Base-by-base conservation (phyloP, 148 eudicot genomes). In the Chenopodium quinoa region DNA sequence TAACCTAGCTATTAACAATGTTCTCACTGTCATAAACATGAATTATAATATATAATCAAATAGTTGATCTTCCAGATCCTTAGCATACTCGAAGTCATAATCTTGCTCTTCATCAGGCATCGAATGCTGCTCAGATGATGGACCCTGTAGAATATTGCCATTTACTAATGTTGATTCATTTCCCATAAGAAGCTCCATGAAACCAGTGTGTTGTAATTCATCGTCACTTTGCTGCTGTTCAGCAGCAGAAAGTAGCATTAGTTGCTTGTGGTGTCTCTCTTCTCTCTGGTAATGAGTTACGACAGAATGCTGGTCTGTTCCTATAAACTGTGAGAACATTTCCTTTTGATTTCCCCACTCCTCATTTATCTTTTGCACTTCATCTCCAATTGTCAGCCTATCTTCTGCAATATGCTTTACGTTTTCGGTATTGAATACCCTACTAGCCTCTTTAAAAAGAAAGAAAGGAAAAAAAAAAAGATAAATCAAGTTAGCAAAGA, bases 301-400 rank as follows among this genome's bases (percentile, higher is more conserved):
- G 46, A 12, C 71, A 58, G 83, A 67, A 32, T 9, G 78, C n/a
- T 62, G 81, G 72, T 67, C 71, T 46, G 81, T 37, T 75, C 86
- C 84, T 34, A 90, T 89, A 56, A 89, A 86, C 69, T 88, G 79
- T 75, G 89, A 86, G 73, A 91, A 87, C 76, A 48, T 4, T 78
- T 89, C 93, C 86, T 90, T 91, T 83, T 88, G 89, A 76, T 27
- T 46, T 48, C 80, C 82, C 98, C 98, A 94, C 31, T 90, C 91
- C 73, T 83, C 83, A 75, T 81, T 83, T 71, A 88, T 90, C 75
- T 88, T 86, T 72, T 79, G 90, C 52, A 94, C 84, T 68, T 82
- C 80, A 56, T 91, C 91, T 60, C 92, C 92, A 25, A 91, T 83
- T 75, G 90, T 86, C 71, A 71, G 84, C 82, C 81, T 73, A 11